Evolutionary conservation across 495 filamentous ascomycete species (phyloP).

Genomic region (Aspergillus affinis): DNA sequence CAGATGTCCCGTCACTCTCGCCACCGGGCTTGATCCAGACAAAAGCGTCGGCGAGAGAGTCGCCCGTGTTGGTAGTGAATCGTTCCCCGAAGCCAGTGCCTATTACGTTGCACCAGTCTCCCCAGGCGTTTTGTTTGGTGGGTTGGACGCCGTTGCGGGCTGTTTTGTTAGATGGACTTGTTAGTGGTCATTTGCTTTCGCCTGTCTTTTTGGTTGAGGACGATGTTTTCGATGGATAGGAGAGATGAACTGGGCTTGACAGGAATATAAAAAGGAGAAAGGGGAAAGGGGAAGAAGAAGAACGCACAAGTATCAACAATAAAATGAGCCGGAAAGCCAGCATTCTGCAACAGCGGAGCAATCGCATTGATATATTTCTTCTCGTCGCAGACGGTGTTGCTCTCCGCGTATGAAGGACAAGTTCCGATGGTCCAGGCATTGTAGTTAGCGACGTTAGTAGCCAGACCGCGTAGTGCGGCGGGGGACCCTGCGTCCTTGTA

Average conservation of each 20-base stretch:
- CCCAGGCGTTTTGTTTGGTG: conserved; percentile 64
- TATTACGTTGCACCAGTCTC: conserved; percentile 82
- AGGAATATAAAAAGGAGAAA: neutral
- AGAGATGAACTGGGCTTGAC: no score
- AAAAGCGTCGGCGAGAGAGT: conserved; percentile 67
- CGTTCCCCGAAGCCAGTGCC: conserved; percentile 73
- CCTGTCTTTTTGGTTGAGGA: neutral
- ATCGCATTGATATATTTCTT: conserved; percentile 68
- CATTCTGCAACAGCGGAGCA: conserved; percentile 54
- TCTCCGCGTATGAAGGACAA: conserved; percentile 43
- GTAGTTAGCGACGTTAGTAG: conserved; percentile 79
- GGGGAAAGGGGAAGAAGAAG: no score
- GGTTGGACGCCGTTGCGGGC: conserved; percentile 67
- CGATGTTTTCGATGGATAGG: no score
- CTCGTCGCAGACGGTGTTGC: conserved; percentile 61
- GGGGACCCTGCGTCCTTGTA: conserved; percentile 68
- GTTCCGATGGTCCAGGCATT: conserved; percentile 57
- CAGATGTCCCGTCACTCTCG: conserved; percentile 74
- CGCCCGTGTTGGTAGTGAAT: conserved; percentile 61
- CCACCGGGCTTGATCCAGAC: conserved; percentile 85
- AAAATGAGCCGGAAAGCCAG: conserved; percentile 70
- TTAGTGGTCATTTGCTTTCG: neutral
- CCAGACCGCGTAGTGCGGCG: conserved; percentile 65
- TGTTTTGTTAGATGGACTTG: conserved; percentile 4
- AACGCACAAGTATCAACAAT: conserved; percentile 59